phyloP scores from a whole-genome alignment of 805 yeast genomes.

The Priceomyces melissophilus region DNA sequence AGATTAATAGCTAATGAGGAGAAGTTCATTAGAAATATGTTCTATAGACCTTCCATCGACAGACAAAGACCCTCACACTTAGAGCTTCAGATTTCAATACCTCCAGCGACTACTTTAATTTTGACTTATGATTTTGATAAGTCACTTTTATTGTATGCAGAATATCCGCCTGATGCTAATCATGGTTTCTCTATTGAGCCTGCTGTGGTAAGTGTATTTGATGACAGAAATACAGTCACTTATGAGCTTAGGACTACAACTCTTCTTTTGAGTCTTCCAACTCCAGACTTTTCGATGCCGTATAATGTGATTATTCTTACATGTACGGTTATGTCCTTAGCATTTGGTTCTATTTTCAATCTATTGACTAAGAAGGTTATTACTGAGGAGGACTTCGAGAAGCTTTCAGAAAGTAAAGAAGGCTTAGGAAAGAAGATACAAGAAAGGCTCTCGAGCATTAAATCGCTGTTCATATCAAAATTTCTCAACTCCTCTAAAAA shows the following conservation, averaged over 20 bases:
- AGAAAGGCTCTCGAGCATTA: constrained; percentile 4
- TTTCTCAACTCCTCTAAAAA: background rate
- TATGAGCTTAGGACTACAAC: constrained; percentile 79
- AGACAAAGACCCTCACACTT: constrained; percentile 78
- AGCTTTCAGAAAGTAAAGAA: constrained; percentile 14
- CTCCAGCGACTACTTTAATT: constrained; percentile 58
- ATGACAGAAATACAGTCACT: constrained; percentile 13
- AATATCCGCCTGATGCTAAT: constrained; percentile 99
- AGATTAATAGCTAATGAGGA: constrained; percentile 16
- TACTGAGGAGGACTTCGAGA: constrained; percentile 59
- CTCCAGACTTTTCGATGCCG: constrained; percentile 99
- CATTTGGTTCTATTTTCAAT: constrained; percentile 85
- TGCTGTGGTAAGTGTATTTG: constrained; percentile 65
- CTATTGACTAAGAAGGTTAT: constrained; percentile 70
- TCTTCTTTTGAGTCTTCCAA: constrained; percentile 80
- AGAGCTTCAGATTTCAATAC: constrained; percentile 64
- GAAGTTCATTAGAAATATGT: constrained; percentile 44
- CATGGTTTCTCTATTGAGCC: constrained; percentile 96
- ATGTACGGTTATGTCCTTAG: constrained; percentile 87
- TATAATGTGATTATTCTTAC: constrained; percentile 93
- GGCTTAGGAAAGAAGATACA: constrained; percentile 9
- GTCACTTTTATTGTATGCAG: constrained; percentile 76
- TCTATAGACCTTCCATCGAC: constrained; percentile 76
- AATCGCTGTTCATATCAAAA: background rate
- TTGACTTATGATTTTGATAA: constrained; percentile 82